A percentile compares a stretch with the other conserved stretches of the same genome.
Conservation (phyloP, 1,284 basidiomycete species). For the Chondrostereum purpureum region DNA sequence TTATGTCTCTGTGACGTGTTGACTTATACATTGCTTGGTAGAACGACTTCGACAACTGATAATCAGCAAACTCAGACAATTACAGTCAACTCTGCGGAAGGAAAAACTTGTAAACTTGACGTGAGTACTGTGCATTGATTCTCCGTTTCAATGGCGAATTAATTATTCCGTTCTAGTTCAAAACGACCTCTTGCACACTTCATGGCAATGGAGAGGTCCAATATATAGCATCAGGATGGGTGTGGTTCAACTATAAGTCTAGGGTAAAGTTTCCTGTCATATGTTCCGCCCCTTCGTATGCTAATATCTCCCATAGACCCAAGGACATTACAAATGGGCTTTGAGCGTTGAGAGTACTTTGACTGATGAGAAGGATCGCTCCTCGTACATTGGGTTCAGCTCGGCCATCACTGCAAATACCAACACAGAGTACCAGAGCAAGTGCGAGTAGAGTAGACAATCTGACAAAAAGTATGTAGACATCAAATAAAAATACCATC, state of each 20-base stretch:
- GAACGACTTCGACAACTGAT: background rate
- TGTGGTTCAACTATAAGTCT: too few species aligned
- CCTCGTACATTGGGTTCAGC: background rate
- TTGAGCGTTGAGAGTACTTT: background rate
- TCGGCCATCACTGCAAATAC: background rate
- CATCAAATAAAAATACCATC: too few species aligned
- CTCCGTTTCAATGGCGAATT: background rate
- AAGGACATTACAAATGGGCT: too few species aligned
- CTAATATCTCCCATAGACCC: background rate
- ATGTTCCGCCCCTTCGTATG: too few species aligned
- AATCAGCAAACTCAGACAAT: background rate
- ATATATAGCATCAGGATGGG: constrained; percentile 19
- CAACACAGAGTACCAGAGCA: too few species aligned
- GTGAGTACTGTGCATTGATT: background rate
- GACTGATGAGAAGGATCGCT: background rate
- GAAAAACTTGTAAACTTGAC: constrained; percentile 4
- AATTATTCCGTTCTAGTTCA: constrained; percentile 14
- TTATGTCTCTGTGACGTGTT: background rate
- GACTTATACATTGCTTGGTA: background rate
- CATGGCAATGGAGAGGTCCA: constrained; percentile 16
- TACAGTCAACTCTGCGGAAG: background rate
- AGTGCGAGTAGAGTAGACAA: too few species aligned
- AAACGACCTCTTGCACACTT: constrained; percentile 16
- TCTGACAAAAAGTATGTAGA: too few species aligned
- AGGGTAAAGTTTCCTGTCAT: too few species aligned